Percentiles rank a stretch among this genome's conserved stretches.
phyloP scores from a whole-genome alignment of 192 early-diverging fungal genomes.

The Bifiguratus adelaidae region DNA sequence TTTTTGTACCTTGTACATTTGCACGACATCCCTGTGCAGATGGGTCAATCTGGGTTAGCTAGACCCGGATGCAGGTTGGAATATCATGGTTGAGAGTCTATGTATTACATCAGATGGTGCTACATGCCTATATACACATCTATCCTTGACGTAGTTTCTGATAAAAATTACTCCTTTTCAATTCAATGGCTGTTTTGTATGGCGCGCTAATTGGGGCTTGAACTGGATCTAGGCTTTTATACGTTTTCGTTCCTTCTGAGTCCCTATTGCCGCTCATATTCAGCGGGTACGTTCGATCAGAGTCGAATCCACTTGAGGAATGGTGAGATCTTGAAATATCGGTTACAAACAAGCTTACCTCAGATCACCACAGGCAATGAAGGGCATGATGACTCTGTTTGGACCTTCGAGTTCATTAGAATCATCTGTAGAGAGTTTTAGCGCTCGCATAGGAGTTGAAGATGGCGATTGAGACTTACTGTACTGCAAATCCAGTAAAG shows the following conservation, averaged over 20 bases:
- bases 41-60: too few relatives aligned
- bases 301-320: conserved; percentile 59
- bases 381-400: conserved; percentile 77
- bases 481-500: conserved; percentile 75
- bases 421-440: conserved; percentile 7
- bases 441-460: neutral
- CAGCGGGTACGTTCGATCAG: conserved; percentile 76
- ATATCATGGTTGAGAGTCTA: too few relatives aligned
- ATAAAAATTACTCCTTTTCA: conserved; percentile 66
- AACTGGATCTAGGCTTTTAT: conserved; percentile 49
- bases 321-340: neutral
- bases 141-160: conserved; percentile 44
- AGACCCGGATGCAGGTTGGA: too few relatives aligned
- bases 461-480: conserved; percentile 16
- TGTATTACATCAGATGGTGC: too few relatives aligned
- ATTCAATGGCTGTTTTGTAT: conserved; percentile 71
- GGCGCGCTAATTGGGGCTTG: conserved; percentile 85
- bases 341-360: conserved; percentile 23
- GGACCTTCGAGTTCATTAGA: conserved; percentile 53
- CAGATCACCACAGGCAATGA: conserved; percentile 86
- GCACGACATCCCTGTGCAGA: too few relatives aligned
- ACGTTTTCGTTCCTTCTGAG: conserved; percentile 17
- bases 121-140: too few relatives aligned
- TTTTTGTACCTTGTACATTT: too few relatives aligned
- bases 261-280: conserved; percentile 27